Evolutionary conservation across 768 basidiomycete species (phyloP).

Genomic region (Peribolospora baueri): DNA sequence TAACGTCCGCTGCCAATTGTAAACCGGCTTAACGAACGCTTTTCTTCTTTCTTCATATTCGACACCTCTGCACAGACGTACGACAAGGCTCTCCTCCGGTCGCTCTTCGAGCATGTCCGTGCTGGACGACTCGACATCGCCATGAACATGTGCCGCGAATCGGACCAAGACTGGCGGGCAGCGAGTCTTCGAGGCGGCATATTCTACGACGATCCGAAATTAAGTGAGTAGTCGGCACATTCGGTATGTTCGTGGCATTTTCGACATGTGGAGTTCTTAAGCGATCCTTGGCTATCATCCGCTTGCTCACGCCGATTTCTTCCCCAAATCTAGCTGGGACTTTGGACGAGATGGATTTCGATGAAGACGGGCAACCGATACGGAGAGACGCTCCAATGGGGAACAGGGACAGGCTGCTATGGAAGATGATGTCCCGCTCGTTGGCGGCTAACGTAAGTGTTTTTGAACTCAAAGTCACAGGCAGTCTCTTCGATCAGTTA

Average conservation of each 20-base stretch:
- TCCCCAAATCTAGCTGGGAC: slow-evolving; percentile 27
- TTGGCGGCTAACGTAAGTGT: slow-evolving; percentile 47
- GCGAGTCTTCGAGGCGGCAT: slow-evolving; percentile 65
- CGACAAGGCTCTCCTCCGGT: slow-evolving; percentile 51
- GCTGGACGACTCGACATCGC: slow-evolving; percentile 69
- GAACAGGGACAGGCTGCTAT: slow-evolving; percentile 49
- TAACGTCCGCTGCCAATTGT: not conserved
- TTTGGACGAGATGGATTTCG: slow-evolving; percentile 20
- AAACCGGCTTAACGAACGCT: not conserved
- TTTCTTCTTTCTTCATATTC: not conserved
- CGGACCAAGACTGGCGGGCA: slow-evolving; percentile 77
- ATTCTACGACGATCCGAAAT: slow-evolving; percentile 47
- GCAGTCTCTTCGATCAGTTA: not conserved
- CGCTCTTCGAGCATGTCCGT: slow-evolving; percentile 56
- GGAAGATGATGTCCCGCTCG: slow-evolving; percentile 66
- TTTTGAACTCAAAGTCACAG: not conserved
- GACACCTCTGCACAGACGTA: slow-evolving; percentile 31
- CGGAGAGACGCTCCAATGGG: slow-evolving; percentile 36
- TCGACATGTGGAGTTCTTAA: not conserved
- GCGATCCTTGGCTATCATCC: not conserved
- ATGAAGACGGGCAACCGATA: slow-evolving; percentile 20
- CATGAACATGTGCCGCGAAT: slow-evolving; percentile 50
- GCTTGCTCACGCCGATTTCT: not conserved
- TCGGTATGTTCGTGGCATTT: not conserved
- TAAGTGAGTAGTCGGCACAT: slow-evolving; percentile 27